phyloP scores from a whole-genome alignment of 208 protist species.

The Tritrichomonas musculus region DNA sequence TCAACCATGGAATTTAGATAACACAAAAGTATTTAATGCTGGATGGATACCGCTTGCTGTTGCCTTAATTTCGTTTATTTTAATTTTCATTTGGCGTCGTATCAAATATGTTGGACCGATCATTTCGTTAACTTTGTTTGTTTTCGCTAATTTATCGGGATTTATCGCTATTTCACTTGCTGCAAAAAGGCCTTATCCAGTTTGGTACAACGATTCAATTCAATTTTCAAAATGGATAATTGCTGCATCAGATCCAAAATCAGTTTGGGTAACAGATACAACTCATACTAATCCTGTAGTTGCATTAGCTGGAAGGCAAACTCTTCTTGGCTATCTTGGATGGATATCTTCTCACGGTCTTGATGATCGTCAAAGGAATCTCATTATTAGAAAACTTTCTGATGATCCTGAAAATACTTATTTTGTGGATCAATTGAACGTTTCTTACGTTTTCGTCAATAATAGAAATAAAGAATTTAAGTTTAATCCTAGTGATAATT shows the following conservation, averaged over 20 bases:
- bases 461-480: not conserved
- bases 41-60: not conserved
- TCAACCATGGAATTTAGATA: conserved; percentile 25
- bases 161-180: not conserved
- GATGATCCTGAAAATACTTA: not conserved
- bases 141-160: not conserved
- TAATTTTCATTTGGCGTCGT: not conserved
- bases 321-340: not conserved
- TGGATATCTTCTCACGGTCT: not conserved
- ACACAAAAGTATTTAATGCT: conserved; percentile 31
- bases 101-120: not conserved
- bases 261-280: not conserved
- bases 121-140: not conserved
- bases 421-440: not conserved
- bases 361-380: not conserved
- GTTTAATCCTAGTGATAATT: not conserved
- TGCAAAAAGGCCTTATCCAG: not conserved
- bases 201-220: not conserved
- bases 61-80: not conserved
- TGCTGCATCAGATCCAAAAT: not conserved
- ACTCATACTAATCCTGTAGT: not conserved
- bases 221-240: not conserved
- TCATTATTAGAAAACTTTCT: not conserved
- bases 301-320: not conserved
- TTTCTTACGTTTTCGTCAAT: not conserved